These are phyloP conservation scores for Picea sitchensis DNA, from an alignment of 75 land plant species.

Conservation along the genomic window DNA sequence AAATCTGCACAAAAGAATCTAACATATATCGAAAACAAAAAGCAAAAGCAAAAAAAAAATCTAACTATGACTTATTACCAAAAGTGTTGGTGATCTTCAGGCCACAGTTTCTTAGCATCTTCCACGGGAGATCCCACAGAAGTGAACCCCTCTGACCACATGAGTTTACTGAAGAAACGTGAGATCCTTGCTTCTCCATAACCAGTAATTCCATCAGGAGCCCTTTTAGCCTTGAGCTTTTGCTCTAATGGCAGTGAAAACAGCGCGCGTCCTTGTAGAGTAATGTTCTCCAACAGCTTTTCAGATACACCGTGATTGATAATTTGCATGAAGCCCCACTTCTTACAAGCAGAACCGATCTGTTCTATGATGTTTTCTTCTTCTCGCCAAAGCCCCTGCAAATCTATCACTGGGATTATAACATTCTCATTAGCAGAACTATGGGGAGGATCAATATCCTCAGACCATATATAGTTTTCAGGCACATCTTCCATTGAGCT, in stretches of 20 bases:
- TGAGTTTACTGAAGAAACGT: conserved; percentile 51
- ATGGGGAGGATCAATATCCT: too few relatives aligned
- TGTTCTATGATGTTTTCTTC: not conserved
- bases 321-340: conserved; percentile 75
- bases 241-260: conserved; percentile 58
- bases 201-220: conserved; percentile 53
- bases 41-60: too few relatives aligned
- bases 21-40: too few relatives aligned
- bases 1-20: too few relatives aligned
- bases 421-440: too few relatives aligned
- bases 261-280: conserved; percentile 28
- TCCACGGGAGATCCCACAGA: not conserved
- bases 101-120: not conserved
- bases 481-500: too few relatives aligned
- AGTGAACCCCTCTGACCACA: conserved; percentile 81
- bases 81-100: not conserved
- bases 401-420: too few relatives aligned
- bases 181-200: conserved; percentile 59
- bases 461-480: too few relatives aligned
- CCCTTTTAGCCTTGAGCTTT: conserved; percentile 51
- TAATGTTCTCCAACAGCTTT: conserved; percentile 31
- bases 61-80: not conserved
- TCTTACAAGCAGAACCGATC: conserved; percentile 39
- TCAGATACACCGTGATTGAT: conserved; percentile 52
- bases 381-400: too few relatives aligned